Conservation (phyloP, 2,329 filamentous ascomycete genomes). For the Penicillium sp. region DNA sequence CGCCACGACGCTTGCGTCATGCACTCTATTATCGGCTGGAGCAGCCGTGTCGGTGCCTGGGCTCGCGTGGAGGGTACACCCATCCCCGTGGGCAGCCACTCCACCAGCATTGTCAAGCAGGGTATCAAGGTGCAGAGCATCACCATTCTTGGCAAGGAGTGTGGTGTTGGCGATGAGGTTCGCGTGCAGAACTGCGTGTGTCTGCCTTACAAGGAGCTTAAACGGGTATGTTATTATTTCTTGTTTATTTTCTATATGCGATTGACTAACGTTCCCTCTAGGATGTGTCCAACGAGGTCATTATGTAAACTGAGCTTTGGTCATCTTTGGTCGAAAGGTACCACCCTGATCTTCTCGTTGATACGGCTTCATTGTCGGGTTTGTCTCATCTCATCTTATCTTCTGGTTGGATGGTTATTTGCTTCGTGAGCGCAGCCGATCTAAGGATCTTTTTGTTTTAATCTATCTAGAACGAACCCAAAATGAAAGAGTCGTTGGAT, state of each 20-base stretch:
- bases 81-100: conserved; percentile 81
- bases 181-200: conserved; percentile 97
- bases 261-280: conserved; percentile 16
- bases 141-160: conserved; percentile 96
- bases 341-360: conserved; percentile 17
- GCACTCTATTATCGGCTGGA: conserved; percentile 97
- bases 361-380: conserved; percentile 14
- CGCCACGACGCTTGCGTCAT: conserved; percentile 95
- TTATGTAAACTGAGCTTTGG: conserved; percentile 67
- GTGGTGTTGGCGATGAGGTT: conserved; percentile 87
- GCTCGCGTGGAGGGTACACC: conserved; percentile 95
- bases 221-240: conserved; percentile 68
- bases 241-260: not conserved
- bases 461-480: conserved; percentile 15
- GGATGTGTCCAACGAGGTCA: conserved; percentile 62
- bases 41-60: conserved; percentile 95
- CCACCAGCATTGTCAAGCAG: conserved; percentile 93
- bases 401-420: conserved; percentile 21
- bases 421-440: conserved; percentile 16
- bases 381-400: conserved; percentile 11
- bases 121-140: conserved; percentile 98
- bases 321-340: conserved; percentile 20
- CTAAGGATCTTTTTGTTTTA: conserved; percentile 12
- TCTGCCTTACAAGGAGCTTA: conserved; percentile 95
- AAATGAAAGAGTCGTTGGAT: conserved; percentile 11